A percentile compares a stretch with the other conserved stretches of the same genome.
phyloP scores from a whole-genome alignment of 2,329 filamentous ascomycete genomes.

The Purpureocillium takamizusanense region DNA sequence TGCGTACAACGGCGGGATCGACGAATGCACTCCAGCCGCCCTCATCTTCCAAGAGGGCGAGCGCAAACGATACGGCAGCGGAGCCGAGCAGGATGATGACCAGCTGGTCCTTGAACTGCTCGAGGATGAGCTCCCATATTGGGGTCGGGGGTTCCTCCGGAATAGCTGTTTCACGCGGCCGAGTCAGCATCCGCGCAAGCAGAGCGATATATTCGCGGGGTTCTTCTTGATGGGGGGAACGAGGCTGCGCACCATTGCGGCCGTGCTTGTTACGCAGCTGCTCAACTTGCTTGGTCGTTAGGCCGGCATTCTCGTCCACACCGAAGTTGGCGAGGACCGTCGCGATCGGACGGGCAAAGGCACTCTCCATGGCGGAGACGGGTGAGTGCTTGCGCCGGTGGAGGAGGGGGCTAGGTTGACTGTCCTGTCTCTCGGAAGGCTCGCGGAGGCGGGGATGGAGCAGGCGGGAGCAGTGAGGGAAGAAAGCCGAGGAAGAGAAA shows the following conservation, averaged over 20 bases:
- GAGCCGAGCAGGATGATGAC: constrained; percentile 92
- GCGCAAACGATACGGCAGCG: constrained; percentile 83
- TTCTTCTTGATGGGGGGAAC: neutral
- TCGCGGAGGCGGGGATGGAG: neutral
- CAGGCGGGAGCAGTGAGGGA: neutral
- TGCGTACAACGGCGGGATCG: constrained; percentile 82
- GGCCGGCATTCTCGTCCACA: constrained; percentile 44
- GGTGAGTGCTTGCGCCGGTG: too few species aligned
- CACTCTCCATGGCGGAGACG: constrained; percentile 46
- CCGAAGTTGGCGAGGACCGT: constrained; percentile 51
- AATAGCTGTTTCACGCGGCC: constrained; percentile 33
- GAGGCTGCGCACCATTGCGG: constrained; percentile 51
- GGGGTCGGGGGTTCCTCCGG: constrained; percentile 90
- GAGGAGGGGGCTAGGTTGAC: neutral
- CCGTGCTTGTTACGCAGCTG: constrained; percentile 50
- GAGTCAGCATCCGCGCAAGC: constrained; percentile 7
- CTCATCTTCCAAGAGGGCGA: constrained; percentile 87
- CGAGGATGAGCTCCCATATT: constrained; percentile 89
- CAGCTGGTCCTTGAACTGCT: constrained; percentile 98
- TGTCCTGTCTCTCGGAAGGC: constrained; percentile 3
- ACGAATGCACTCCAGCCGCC: constrained; percentile 97
- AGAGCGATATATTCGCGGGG: constrained; percentile 6
- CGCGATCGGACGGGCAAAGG: constrained; percentile 48
- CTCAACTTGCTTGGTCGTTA: constrained; percentile 50
- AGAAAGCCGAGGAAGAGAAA: constrained; percentile 8